Percentiles rank a stretch among this genome's conserved stretches.
Evolutionary conservation across 1,284 basidiomycete genomes (phyloP).

Genomic region (Prillingera fragicola): DNA sequence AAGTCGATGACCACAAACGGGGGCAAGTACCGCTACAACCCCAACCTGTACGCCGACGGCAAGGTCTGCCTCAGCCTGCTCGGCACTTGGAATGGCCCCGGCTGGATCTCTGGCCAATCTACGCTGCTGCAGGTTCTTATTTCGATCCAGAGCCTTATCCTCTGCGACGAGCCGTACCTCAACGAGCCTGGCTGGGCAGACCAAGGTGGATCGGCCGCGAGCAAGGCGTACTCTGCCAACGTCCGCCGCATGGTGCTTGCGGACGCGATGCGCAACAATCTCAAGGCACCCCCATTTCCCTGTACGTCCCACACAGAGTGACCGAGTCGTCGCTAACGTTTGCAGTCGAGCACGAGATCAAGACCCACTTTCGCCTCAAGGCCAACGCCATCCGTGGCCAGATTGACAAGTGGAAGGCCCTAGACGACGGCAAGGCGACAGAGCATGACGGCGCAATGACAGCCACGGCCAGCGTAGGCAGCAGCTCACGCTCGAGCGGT

Average conservation of each 20-base stretch:
- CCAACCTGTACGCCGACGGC: conserved; percentile 69
- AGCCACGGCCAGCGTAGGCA: no score
- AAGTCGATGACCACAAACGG: conserved; percentile 91
- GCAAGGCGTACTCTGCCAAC: conserved; percentile 59
- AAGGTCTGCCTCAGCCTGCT: conserved; percentile 86
- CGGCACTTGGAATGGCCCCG: conserved; percentile 85
- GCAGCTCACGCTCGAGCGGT: no score
- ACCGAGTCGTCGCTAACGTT: conserved; percentile 49
- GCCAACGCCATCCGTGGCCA: conserved; percentile 62
- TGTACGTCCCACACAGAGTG: conserved; percentile 30
- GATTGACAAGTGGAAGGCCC: conserved; percentile 54
- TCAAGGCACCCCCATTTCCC: conserved; percentile 62
- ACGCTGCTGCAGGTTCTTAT: conserved; percentile 73
- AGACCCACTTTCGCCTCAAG: conserved; percentile 84
- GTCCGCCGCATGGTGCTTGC: conserved; percentile 79
- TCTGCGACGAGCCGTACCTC: conserved; percentile 79
- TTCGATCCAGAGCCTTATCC: conserved; percentile 89
- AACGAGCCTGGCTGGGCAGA: conserved; percentile 84
- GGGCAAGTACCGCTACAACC: conserved; percentile 82
- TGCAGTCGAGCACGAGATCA: conserved; percentile 73
- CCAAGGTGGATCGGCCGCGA: conserved; percentile 56
- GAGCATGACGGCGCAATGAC: neutral
- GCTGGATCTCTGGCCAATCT: conserved; percentile 78
- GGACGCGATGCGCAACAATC: conserved; percentile 67
- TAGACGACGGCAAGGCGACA: conserved; percentile 27